Conservation (phyloP, 768 basidiomycete species). For the Amanita pseudoporphyria region DNA sequence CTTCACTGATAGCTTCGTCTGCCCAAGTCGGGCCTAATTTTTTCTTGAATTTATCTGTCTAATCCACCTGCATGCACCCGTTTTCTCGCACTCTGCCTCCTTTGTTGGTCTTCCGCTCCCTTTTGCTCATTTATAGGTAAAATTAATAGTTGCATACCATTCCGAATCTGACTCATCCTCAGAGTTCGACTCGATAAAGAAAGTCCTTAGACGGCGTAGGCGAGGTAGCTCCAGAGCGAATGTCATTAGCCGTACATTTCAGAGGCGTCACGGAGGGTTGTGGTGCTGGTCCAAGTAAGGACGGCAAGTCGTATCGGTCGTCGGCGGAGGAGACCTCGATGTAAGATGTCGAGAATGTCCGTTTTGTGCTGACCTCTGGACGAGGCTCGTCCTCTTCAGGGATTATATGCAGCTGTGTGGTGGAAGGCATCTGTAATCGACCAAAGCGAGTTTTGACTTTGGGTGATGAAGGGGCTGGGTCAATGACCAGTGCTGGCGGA, state of each 20-base stretch:
- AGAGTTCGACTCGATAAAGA: slow-evolving; percentile 16
- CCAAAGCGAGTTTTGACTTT: slow-evolving; percentile 21
- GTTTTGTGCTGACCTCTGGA: slow-evolving; percentile 2
- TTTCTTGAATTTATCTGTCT: too few species aligned
- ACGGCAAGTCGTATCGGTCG: slow-evolving; percentile 16
- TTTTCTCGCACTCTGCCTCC: too few species aligned
- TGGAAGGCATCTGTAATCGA: slow-evolving; percentile 13
- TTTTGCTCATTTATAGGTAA: too few species aligned
- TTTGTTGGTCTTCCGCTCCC: too few species aligned
- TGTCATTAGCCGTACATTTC: slow-evolving; percentile 14
- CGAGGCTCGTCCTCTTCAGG: slow-evolving; percentile 23
- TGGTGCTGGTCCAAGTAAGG: slow-evolving; percentile 19
- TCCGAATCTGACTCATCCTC: slow-evolving; percentile 40
- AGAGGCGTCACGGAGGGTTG: slow-evolving; percentile 16
- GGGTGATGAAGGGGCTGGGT: slow-evolving; percentile 19
- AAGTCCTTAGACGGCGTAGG: slow-evolving; percentile 24
- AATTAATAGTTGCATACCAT: slow-evolving; percentile 51
- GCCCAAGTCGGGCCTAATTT: too few species aligned
- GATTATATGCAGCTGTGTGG: slow-evolving; percentile 20
- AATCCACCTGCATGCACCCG: too few species aligned
- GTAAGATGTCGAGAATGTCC: slow-evolving; percentile 19
- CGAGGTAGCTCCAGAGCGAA: slow-evolving; percentile 19
- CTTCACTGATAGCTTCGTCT: too few species aligned
- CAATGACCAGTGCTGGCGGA: too few species aligned
- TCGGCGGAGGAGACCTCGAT: slow-evolving; percentile 20